Evolutionary conservation across 108 stramenopile species (phyloP).

Genomic region (Skeletonema tropicum): DNA sequence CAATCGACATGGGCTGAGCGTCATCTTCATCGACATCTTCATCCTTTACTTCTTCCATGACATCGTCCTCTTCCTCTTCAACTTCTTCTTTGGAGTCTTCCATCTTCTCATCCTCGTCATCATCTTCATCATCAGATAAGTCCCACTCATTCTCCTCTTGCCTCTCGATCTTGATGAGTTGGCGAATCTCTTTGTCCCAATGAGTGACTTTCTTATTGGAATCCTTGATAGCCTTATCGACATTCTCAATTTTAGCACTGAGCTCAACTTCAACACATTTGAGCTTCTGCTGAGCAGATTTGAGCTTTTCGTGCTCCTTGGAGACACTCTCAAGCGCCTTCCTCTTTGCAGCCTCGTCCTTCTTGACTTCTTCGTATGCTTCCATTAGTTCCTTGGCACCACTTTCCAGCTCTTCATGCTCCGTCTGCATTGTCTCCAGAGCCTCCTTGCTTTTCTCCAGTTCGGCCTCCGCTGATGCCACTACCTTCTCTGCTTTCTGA

Average conservation of each 20-base stretch:
- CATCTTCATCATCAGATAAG: conserved; percentile 64
- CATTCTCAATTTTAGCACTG: conserved; percentile 69
- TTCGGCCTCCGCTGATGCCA: conserved; percentile 57
- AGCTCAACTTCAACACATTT: conserved; percentile 85
- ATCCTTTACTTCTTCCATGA: conserved; percentile 41
- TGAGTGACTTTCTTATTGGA: conserved; percentile 56
- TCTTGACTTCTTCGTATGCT: conserved; percentile 79
- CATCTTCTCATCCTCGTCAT: conserved; percentile 46
- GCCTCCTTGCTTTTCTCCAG: conserved; percentile 49
- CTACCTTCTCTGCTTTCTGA: conserved; percentile 66
- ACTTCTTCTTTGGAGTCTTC: conserved; percentile 43
- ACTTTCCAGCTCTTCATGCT: conserved; percentile 68
- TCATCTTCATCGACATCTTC: conserved; percentile 31
- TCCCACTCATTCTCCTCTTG: conserved; percentile 64
- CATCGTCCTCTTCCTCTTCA: conserved; percentile 38
- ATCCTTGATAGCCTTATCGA: conserved; percentile 77
- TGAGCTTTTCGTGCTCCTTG: conserved; percentile 72
- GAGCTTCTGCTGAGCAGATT: conserved; percentile 66
- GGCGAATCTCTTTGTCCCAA: conserved; percentile 73
- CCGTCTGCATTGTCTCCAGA: conserved; percentile 63
- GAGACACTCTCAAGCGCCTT: conserved; percentile 61
- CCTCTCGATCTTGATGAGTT: conserved; percentile 58
- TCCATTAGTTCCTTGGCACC: conserved; percentile 70
- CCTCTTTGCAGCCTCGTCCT: conserved; percentile 70
- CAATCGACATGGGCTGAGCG: conserved; percentile 12